These are phyloP conservation scores for Pleurotus pulmonarius DNA, from an alignment of 768 basidiomycete species.

Conservation along the genomic window DNA sequence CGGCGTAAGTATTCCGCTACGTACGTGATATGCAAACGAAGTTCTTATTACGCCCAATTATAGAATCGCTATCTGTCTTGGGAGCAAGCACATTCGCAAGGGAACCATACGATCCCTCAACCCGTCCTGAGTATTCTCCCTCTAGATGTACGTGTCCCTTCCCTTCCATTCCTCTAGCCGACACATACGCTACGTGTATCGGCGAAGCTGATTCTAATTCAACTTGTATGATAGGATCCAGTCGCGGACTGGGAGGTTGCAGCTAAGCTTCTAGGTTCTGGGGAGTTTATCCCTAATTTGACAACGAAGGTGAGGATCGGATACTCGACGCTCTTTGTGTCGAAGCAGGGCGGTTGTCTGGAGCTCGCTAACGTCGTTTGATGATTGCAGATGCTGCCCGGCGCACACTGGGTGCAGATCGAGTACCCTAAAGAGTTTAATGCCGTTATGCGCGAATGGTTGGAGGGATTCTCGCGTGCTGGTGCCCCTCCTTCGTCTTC, in stretches of 20 bases:
- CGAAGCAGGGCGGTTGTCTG: background rate
- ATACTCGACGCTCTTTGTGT: background rate
- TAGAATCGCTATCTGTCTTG: constrained; percentile 41
- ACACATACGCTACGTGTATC: background rate
- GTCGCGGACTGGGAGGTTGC: constrained; percentile 40
- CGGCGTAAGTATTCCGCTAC: constrained; percentile 23
- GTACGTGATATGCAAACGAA: background rate
- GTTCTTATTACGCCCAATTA: background rate
- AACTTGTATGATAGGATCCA: constrained; percentile 32
- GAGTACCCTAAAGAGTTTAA: constrained; percentile 57
- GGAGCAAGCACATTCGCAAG: constrained; percentile 36
- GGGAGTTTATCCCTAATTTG: constrained; percentile 32
- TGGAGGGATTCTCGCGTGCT: constrained; percentile 20
- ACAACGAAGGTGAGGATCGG: constrained; percentile 30
- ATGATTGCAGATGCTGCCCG: constrained; percentile 38
- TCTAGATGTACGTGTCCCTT: constrained; percentile 26
- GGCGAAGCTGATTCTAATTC: background rate
- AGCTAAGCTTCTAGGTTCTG: constrained; percentile 30
- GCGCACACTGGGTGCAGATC: constrained; percentile 68
- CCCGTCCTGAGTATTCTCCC: constrained; percentile 42
- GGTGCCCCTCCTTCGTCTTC: too few relatives aligned
- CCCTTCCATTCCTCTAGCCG: background rate
- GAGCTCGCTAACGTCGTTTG: background rate
- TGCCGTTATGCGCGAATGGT: constrained; percentile 46
- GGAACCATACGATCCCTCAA: constrained; percentile 39